Conservation (phyloP, 163 green algal genomes). For the Coccomyxa subellipsoidea region DNA sequence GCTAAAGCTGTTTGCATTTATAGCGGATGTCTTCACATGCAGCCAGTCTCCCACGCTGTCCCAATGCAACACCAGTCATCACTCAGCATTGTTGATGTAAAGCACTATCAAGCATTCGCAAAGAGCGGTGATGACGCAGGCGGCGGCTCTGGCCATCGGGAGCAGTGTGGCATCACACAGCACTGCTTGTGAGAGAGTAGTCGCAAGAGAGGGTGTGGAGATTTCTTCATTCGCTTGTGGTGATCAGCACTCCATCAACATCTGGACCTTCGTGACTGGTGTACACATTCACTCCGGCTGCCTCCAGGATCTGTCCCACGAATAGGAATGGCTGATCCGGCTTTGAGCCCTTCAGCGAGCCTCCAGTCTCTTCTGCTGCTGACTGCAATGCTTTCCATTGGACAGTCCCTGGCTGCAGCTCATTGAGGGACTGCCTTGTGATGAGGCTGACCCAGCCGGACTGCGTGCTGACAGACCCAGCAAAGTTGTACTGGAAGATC, state of each 20-base stretch:
- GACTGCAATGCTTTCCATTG: background rate
- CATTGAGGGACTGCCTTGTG: background rate
- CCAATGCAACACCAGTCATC: too few species aligned
- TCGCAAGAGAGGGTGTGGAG: background rate
- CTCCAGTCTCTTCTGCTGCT: background rate
- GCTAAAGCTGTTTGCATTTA: too few species aligned
- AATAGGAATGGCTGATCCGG: background rate
- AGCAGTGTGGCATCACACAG: too few species aligned
- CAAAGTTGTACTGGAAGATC: conserved; percentile 32
- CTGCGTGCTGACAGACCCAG: background rate
- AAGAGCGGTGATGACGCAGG: background rate
- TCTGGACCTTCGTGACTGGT: background rate
- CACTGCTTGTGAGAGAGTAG: background rate
- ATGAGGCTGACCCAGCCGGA: background rate
- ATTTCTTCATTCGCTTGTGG: background rate
- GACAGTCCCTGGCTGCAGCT: background rate
- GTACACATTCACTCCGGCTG: background rate
- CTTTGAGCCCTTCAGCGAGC: background rate
- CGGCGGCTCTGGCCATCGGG: background rate
- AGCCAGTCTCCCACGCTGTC: too few species aligned
- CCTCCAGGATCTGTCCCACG: background rate
- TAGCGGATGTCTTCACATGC: too few species aligned
- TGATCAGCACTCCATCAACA: background rate
- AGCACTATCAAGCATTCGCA: too few species aligned
- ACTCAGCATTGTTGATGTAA: too few species aligned